Base-by-base conservation (phyloP, 1,139 yeast genomes). In the Meyerozyma elateridarum region DNA sequence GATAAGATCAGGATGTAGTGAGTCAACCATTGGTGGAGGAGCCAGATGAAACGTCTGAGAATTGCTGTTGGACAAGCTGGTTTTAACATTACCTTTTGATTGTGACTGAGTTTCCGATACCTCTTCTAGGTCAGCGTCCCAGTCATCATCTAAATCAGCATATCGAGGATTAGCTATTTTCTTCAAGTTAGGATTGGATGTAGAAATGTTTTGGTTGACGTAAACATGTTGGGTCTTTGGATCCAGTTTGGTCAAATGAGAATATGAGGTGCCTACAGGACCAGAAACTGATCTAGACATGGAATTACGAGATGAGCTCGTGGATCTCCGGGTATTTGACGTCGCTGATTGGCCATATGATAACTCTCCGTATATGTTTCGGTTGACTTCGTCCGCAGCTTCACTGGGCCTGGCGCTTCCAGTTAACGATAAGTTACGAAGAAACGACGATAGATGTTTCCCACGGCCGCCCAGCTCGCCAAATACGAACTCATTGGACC, bases 81-180 rank as follows among this genome's bases (percentile, higher is more conserved):
- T 29, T 20, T 14, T 5, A 35, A 33, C 25, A 35, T 19, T n/a
- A 36, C 21, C 51, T 52, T 22, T 45, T 48, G 31, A 52, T 50
- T 34, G 59, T 64, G 8, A 55, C 42, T 22, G 57, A 49, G 18
- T n/a, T 18, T 32, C 55, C 49, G 25, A 51, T 56, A 49, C 61
- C 41, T 67, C 82, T 41, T 82, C 87, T 28, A 87, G 67, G 24
- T 79, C 83, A 4, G 95, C 93, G 51, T 87, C 89, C 96, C 96
- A 88, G 54, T 87, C 96, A 47, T 84, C 95, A 51, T 87, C 96
- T 31, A 79, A 56, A 49, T 85, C 95, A 14, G 73, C 60, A 44
- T 76, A 78, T 35, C 56, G 50, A 6, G 46, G 34, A 28, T 42
- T 42, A 8, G 27, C 15, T 28, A 16, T 35, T 24, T 24, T 29